phyloP scores from a whole-genome alignment of 1,139 yeast species.

The Kodamaea arcana region DNA sequence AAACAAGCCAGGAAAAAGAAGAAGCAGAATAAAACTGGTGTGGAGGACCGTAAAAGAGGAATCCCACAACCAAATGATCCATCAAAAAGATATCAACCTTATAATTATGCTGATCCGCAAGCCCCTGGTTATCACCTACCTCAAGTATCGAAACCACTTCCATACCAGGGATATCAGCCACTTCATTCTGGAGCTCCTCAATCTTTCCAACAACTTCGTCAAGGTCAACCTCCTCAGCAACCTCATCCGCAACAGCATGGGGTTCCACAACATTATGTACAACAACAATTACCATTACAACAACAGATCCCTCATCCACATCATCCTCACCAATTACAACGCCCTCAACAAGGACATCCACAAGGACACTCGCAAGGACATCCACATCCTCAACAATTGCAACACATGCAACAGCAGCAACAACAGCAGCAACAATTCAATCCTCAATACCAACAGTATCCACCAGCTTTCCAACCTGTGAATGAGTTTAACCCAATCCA shows the following conservation, averaged over 20 bases:
- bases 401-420: not conserved
- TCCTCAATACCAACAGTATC: not conserved
- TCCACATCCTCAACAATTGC: conserved; percentile 2
- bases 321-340: conserved; percentile 3
- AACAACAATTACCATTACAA: conserved; percentile 2
- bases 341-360: conserved; percentile 4
- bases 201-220: conserved; percentile 5
- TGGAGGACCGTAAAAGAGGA: conserved; percentile 8
- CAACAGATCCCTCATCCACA: conserved; percentile 6
- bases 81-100: conserved; percentile 19
- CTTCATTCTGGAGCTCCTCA: conserved; percentile 6
- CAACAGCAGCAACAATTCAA: conserved; percentile 2
- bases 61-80: conserved; percentile 4
- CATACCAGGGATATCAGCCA: conserved; percentile 13
- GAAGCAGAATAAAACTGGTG: conserved; percentile 30
- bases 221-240: conserved; percentile 6
- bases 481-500: conserved; percentile 5
- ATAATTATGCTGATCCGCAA: conserved; percentile 17
- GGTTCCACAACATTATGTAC: conserved; percentile 2
- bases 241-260: conserved; percentile 3
- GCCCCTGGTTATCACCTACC: conserved; percentile 11
- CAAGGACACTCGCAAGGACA: conserved; percentile 4
- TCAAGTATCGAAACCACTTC: conserved; percentile 8
- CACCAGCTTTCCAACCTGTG: conserved; percentile 3
- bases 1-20: conserved; percentile 59